A percentile compares a stretch with the other conserved stretches of the same genome.
These are phyloP conservation scores for Beverwykella pulmonaria DNA, from an alignment of 495 filamentous ascomycete species.

Conservation along the genomic window DNA sequence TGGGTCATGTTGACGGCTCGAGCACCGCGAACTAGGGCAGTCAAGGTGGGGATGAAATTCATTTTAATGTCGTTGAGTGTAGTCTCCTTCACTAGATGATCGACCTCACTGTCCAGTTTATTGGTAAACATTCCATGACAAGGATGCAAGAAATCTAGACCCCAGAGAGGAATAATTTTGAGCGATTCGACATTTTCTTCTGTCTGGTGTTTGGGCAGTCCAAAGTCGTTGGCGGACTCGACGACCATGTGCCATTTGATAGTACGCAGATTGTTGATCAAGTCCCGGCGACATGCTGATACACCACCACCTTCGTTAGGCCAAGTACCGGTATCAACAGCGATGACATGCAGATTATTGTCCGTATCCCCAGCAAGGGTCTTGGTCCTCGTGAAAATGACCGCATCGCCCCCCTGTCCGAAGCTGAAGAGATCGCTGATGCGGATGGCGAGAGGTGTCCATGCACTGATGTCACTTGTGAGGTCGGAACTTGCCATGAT, in stretches of 20 bases:
- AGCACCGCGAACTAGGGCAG: constrained; percentile 61
- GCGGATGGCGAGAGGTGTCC: constrained; percentile 64
- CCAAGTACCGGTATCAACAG: constrained; percentile 67
- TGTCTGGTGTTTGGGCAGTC: constrained; percentile 66
- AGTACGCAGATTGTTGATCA: constrained; percentile 64
- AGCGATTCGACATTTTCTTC: constrained; percentile 67
- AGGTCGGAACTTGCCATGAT: constrained; percentile 65
- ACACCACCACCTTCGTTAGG: constrained; percentile 69
- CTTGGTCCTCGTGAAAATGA: constrained; percentile 50
- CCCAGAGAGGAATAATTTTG: constrained; percentile 69
- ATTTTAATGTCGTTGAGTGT: constrained; percentile 59
- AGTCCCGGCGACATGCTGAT: constrained; percentile 67
- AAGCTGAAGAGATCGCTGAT: constrained; percentile 66
- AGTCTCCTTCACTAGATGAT: constrained; percentile 55
- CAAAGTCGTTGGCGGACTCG: constrained; percentile 67
- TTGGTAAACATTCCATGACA: constrained; percentile 67
- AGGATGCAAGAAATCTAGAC: constrained; percentile 64
- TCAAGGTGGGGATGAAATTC: constrained; percentile 66
- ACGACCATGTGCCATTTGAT: constrained; percentile 70
- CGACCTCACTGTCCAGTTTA: constrained; percentile 63
- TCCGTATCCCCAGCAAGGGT: constrained; percentile 55
- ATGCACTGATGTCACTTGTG: constrained; percentile 60
- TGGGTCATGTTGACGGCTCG: constrained; percentile 56
- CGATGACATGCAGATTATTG: constrained; percentile 62
- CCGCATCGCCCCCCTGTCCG: constrained; percentile 64